Evolutionary conservation across 2,329 filamentous ascomycete species (phyloP), one percentile per base, ranked within the genome.

Genomic region (Penicillium sp.): DNA sequence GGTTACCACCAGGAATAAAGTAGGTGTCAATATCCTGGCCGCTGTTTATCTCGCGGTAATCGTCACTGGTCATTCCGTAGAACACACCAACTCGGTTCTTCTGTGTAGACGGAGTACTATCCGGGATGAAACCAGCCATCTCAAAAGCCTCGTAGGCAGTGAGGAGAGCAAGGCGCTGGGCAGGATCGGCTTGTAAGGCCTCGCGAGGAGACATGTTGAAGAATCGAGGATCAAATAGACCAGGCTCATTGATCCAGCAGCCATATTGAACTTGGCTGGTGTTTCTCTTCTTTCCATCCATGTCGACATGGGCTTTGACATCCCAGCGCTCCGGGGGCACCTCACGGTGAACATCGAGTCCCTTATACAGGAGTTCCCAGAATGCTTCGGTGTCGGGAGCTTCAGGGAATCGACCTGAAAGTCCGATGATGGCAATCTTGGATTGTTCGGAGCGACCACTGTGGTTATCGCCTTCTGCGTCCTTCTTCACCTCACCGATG

Each of bases 121-220:
- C 87, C 0, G 86, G 85, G 6, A 90, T 85, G 63, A 89, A 88
- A 1, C 89, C 89, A 29, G 86, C 85, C 84, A 89, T 89, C 69
- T 94, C 89, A 44, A 94, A 78, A 0, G 89, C 89, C 66, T 93
- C 89, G 62, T 90, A 93, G 0, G 88, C 88, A 2, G 88, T 90
- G 8, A 86, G 83, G 21, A 94, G 74, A 3, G 87, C 86, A 60
- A 92, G 79, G 62, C 89, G 82, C 68, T 90, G 88, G 81, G 90
- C 90, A 0, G 89, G 89, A 67, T 93, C 89, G 1, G 87, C 90
- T 66, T 91, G 87, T 47, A 84, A 82, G 26, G 89, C 89, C 72
- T 93, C 88, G 61, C 87, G 83, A 6, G 88, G 88, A 33, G 88
- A 91, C 85, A 93, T 91, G 72, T 90, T 90, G 81, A 93, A 93